phyloP scores from a whole-genome alignment of 2,329 filamentous ascomycete genomes.

The Pestalotiopsis sp. region DNA sequence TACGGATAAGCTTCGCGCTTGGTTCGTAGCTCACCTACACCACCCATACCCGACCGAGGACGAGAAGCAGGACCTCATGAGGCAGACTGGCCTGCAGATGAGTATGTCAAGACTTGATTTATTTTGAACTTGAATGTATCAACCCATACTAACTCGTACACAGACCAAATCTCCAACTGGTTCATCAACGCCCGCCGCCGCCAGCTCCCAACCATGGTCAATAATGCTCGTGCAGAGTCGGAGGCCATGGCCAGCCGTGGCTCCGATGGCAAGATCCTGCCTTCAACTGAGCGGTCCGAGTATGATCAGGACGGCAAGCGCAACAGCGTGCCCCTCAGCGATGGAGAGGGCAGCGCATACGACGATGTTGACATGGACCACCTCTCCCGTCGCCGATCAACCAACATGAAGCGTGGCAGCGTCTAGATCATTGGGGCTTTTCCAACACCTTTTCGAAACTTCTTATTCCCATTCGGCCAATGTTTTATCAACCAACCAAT shows the following conservation, averaged over 20 bases:
- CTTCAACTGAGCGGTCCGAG: constrained; percentile 40
- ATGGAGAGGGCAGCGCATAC: constrained; percentile 48
- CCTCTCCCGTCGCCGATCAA: constrained; percentile 35
- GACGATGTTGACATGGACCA: constrained; percentile 44
- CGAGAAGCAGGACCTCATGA: constrained; percentile 82
- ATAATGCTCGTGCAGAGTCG: constrained; percentile 55
- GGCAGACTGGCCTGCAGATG: constrained; percentile 75
- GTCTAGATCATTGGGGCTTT: constrained; percentile 32
- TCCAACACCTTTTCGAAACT: not conserved
- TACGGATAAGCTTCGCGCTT: constrained; percentile 77
- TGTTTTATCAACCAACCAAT: not conserved
- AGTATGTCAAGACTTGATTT: constrained; percentile 55
- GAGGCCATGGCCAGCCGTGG: constrained; percentile 46
- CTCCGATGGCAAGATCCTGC: constrained; percentile 39
- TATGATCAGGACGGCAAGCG: constrained; percentile 40
- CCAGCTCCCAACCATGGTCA: constrained; percentile 63
- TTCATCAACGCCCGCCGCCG: constrained; percentile 78
- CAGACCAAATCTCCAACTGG: constrained; percentile 78
- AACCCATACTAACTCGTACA: constrained; percentile 21
- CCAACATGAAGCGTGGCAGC: constrained; percentile 49
- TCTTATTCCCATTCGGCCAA: not conserved
- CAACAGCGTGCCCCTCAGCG: constrained; percentile 44
- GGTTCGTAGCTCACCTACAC: constrained; percentile 77
- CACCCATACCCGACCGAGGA: constrained; percentile 89
- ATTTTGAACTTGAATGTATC: not conserved